phyloP scores from a whole-genome alignment of 371 early-diverging fungal genomes.

The Mucor sp. region DNA sequence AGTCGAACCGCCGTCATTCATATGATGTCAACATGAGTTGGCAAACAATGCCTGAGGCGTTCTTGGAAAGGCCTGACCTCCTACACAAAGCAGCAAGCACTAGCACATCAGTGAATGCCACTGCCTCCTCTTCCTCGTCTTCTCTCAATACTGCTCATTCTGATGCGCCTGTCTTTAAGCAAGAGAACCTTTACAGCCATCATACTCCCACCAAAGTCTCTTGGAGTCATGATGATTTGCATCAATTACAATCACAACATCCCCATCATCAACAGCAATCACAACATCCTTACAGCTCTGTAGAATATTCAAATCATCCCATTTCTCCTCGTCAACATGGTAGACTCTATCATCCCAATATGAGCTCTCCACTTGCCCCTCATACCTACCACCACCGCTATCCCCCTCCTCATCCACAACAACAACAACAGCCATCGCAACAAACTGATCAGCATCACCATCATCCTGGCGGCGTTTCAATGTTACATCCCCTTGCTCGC shows the following conservation, averaged over 20 bases:
- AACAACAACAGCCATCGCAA: conserved; percentile 1
- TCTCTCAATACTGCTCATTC: not conserved
- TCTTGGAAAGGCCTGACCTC: conserved; percentile 33
- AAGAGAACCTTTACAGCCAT: conserved; percentile 11
- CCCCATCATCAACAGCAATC: conserved; percentile 13
- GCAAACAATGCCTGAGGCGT: conserved; percentile 43
- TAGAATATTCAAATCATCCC: conserved; percentile 11
- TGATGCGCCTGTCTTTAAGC: conserved; percentile 11
- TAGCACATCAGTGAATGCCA: conserved; percentile 11
- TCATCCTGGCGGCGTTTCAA: conserved; percentile 15
- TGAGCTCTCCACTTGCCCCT: conserved; percentile 22
- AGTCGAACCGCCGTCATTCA: conserved; percentile 40
- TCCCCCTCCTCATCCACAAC: conserved; percentile 12
- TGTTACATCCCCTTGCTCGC: conserved; percentile 30
- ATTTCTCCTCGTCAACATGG: conserved; percentile 19
- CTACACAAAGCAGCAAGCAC: conserved; percentile 10
- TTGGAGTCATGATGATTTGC: conserved; percentile 29
- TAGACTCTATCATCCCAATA: conserved; percentile 26
- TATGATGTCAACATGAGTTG: conserved; percentile 49
- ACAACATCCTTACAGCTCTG: conserved; percentile 25
- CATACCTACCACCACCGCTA: conserved; percentile 17
- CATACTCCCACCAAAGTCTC: conserved; percentile 22
- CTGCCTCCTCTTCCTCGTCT: not conserved
- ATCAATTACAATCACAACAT: conserved; percentile 3
- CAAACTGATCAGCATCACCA: conserved; percentile 11